phyloP scores from a whole-genome alignment of 1,139 yeast genomes.

The Wickerhamomyces sp. region DNA sequence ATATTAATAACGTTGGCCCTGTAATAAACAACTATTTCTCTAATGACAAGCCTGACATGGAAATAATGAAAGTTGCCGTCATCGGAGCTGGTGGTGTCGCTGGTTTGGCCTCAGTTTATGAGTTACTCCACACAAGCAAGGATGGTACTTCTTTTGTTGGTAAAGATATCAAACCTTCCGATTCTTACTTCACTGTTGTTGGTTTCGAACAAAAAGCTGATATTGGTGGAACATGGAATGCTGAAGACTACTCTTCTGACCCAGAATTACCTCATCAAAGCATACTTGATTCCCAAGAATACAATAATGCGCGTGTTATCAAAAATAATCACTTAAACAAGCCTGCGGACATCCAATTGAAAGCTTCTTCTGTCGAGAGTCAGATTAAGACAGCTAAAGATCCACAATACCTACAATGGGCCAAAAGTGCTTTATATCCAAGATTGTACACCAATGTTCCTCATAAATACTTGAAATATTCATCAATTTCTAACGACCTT shows the following conservation, averaged over 20 bases:
- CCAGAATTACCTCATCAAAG: constrained; percentile 24
- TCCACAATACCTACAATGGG: constrained; percentile 32
- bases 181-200: constrained; percentile 27
- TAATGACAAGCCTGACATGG: neutral
- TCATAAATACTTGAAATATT: constrained; percentile 35
- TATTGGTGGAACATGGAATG: constrained; percentile 35
- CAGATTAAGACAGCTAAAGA: constrained; percentile 9
- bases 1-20: no score
- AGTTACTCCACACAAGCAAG: constrained; percentile 25
- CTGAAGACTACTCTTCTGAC: constrained; percentile 16
- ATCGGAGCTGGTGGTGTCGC: constrained; percentile 34
- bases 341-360: constrained; percentile 7
- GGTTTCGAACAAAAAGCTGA: constrained; percentile 31
- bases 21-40: no score
- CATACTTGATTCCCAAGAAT: constrained; percentile 21
- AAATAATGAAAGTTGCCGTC: constrained; percentile 26
- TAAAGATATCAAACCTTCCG: constrained; percentile 3
- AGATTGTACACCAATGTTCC: constrained; percentile 47
- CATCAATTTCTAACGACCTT: constrained; percentile 21
- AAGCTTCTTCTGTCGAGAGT: constrained; percentile 11
- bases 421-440: constrained; percentile 36
- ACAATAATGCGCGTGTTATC: constrained; percentile 20
- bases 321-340: constrained; percentile 13
- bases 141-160: constrained; percentile 22
- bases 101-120: constrained; percentile 29